phyloP scores from a whole-genome alignment of 768 basidiomycete genomes.

The Hebeloma cylindrosporum region DNA sequence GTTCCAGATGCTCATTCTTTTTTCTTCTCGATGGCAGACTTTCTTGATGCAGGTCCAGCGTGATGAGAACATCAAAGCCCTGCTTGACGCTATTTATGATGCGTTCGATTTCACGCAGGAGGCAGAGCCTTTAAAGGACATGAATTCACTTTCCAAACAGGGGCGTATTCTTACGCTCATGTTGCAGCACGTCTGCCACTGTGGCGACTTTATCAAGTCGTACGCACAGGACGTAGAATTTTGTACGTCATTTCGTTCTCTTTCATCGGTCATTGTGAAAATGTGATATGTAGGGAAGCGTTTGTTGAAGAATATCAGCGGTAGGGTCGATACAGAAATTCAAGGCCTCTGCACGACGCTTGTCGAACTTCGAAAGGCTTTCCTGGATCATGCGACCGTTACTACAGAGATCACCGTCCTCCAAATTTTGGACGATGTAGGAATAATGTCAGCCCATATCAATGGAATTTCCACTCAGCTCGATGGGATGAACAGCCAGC shows the following conservation, averaged over 20 bases:
- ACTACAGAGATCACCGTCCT: not conserved
- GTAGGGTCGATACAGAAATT: not conserved
- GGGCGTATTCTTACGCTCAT: constrained; percentile 1
- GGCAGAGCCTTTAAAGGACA: not conserved
- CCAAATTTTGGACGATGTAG: not conserved
- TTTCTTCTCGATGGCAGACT: not conserved
- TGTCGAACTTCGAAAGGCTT: not conserved
- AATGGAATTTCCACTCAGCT: not conserved
- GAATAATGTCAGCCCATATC: not conserved
- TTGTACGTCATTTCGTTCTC: not conserved
- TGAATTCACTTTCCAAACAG: constrained; percentile 2
- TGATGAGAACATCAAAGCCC: not conserved
- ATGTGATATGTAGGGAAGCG: constrained; percentile 1
- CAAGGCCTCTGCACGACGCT: not conserved
- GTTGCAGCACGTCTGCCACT: not conserved
- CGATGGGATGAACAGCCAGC: not conserved
- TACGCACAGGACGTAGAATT: constrained; percentile 4
- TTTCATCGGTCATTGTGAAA: too few species aligned
- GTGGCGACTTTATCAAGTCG: constrained; percentile 1
- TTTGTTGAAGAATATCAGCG: not conserved
- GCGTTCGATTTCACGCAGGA: constrained; percentile 1
- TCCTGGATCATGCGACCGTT: not conserved
- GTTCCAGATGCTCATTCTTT: not conserved
- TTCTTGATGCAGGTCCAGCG: not conserved
- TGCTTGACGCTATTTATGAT: constrained; percentile 1